phyloP scores from a whole-genome alignment of 345 rosid species.

The Brassica juncea region DNA sequence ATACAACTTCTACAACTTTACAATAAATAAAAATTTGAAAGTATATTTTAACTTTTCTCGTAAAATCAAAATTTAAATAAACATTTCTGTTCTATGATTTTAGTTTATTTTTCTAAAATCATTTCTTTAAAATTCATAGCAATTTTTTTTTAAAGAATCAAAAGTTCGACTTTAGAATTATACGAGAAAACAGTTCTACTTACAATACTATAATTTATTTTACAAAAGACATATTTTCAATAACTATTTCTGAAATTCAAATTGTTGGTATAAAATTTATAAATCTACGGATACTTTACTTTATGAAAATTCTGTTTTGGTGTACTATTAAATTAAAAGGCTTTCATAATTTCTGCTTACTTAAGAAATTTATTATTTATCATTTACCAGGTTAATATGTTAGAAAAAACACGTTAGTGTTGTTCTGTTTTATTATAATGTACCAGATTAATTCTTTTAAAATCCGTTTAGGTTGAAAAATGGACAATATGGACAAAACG shows the following conservation, averaged over 20 bases:
- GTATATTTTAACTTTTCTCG: neutral
- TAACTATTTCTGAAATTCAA: neutral
- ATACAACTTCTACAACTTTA: neutral
- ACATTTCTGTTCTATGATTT: neutral
- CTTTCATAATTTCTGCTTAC: neutral
- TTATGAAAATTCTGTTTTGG: too few relatives aligned
- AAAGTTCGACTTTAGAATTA: neutral
- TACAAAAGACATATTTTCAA: neutral
- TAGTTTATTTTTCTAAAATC: neutral
- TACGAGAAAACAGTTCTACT: neutral
- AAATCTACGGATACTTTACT: neutral
- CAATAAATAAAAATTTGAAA: neutral
- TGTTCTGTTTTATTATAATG: too few relatives aligned
- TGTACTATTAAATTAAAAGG: neutral
- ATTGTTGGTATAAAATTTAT: neutral
- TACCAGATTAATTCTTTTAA: neutral
- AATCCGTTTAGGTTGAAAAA: neutral
- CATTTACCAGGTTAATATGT: neutral
- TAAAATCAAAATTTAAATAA: too few relatives aligned
- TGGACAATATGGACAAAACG: neutral
- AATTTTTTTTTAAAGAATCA: too few relatives aligned
- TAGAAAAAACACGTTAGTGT: neutral
- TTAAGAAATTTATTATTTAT: too few relatives aligned
- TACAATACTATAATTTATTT: neutral
- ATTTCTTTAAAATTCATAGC: neutral